Conservation (phyloP, 1,139 yeast species). For the Yamadazyma dushanensis region DNA sequence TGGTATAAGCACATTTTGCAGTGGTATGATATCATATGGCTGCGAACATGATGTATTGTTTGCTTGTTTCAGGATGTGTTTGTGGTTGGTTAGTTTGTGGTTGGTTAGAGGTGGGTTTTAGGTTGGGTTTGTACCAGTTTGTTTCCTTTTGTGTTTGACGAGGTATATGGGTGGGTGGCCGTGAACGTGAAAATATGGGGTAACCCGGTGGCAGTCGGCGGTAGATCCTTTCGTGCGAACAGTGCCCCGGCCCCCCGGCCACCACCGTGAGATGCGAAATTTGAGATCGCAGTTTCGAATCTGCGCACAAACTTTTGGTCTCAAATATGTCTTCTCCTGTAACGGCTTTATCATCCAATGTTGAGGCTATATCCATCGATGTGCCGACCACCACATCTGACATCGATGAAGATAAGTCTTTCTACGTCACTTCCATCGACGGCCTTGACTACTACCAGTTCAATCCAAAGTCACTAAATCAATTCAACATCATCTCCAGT, state of each 20-base stretch:
- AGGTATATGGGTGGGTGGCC: not conserved
- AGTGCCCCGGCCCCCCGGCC: not conserved
- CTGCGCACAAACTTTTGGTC: not conserved
- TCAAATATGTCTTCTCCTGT: no score
- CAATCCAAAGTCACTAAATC: constrained; percentile 23
- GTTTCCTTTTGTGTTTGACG: no score
- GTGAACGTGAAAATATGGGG: constrained; percentile 2
- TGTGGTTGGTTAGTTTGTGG: not conserved
- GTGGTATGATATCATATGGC: constrained; percentile 10
- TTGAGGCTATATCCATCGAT: not conserved
- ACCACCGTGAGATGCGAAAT: no score
- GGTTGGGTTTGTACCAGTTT: no score
- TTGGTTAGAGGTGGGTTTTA: no score
- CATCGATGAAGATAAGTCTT: constrained; percentile 3
- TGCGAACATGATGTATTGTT: not conserved
- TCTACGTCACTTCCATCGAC: constrained; percentile 13
- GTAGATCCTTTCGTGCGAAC: not conserved
- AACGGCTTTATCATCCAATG: no score
- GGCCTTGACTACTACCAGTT: constrained; percentile 24
- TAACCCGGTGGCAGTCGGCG: not conserved
- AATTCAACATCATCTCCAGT: constrained; percentile 31
- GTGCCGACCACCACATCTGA: not conserved
- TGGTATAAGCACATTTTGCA: constrained; percentile 4
- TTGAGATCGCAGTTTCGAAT: no score
- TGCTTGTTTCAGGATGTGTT: no score